A percentile compares a stretch with the other conserved stretches of the same genome.
These are phyloP conservation scores for Rachicladosporium sp. DNA, from an alignment of 2,329 filamentous ascomycete genomes.

Conservation along the genomic window DNA sequence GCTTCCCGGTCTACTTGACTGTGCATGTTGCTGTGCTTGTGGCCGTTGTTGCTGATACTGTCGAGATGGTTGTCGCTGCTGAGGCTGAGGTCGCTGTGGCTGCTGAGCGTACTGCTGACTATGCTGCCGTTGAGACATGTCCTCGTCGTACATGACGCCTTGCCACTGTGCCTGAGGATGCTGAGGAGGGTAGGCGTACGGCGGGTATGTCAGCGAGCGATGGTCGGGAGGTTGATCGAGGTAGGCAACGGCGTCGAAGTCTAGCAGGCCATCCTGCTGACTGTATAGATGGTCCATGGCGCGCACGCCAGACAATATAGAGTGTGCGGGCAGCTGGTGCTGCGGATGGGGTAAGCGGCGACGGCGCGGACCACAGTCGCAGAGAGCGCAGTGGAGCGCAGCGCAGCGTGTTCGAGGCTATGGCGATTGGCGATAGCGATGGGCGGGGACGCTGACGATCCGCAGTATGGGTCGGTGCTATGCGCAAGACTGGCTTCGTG, in stretches of 20 bases:
- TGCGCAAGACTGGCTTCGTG: too few species aligned
- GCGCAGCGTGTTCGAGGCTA: too few species aligned
- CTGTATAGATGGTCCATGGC: constrained; percentile 33
- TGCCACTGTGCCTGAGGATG: constrained; percentile 9
- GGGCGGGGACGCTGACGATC: too few species aligned
- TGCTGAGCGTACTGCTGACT: constrained; percentile 15
- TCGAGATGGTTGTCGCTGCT: constrained; percentile 6
- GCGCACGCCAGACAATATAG: constrained; percentile 2
- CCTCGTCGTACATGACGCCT: constrained; percentile 14
- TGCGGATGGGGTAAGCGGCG: too few species aligned
- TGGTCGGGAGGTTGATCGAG: constrained; percentile 25
- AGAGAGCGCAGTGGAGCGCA: too few species aligned
- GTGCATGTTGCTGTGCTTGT: constrained; percentile 10
- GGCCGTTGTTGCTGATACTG: constrained; percentile 12
- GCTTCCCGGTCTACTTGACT: constrained; percentile 16
- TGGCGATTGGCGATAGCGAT: too few species aligned
- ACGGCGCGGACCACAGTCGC: too few species aligned
- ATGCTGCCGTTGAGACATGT: constrained; percentile 11
- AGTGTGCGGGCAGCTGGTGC: too few species aligned
- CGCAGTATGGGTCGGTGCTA: too few species aligned
- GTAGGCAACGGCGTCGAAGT: constrained; percentile 25
- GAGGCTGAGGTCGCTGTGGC: constrained; percentile 6
- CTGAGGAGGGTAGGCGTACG: constrained; percentile 9
- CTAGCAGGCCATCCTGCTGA: constrained; percentile 27
- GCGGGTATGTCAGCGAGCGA: constrained; percentile 17